Conservation (phyloP, 2,329 filamentous ascomycete species). For the Fusarium sublunatum region DNA sequence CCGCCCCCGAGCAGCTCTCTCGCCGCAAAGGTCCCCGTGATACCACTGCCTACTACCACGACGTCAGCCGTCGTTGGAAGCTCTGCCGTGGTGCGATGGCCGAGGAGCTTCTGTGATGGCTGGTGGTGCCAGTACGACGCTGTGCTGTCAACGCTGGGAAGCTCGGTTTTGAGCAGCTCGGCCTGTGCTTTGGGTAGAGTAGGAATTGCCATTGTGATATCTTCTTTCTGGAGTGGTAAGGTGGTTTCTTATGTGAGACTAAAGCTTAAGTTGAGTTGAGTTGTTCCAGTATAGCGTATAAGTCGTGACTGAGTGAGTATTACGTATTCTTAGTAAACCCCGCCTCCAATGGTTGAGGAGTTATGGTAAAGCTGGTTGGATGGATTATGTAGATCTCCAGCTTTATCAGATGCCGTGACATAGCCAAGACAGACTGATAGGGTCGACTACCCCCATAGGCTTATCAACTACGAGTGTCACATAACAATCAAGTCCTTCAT, state of each 20-base stretch:
- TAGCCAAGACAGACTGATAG: constrained; percentile 7
- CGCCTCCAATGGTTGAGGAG: constrained; percentile 8
- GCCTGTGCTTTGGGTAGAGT: constrained; percentile 54
- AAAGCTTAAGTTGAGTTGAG: background rate
- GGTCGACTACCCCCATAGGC: background rate
- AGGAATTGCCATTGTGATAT: constrained; percentile 48
- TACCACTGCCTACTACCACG: constrained; percentile 79
- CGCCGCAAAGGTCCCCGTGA: constrained; percentile 79
- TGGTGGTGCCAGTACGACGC: constrained; percentile 79
- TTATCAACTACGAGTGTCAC: background rate
- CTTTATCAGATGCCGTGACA: constrained; percentile 7
- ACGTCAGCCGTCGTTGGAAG: constrained; percentile 74
- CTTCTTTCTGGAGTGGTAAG: background rate
- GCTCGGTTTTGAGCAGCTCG: constrained; percentile 46
- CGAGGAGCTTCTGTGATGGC: constrained; percentile 71
- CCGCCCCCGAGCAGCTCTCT: constrained; percentile 67
- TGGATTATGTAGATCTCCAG: constrained; percentile 16
- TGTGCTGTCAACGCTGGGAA: constrained; percentile 71
- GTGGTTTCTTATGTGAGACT: constrained; percentile 1
- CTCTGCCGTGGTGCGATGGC: constrained; percentile 73
- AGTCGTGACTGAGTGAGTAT: too few relatives aligned
- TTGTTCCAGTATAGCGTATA: background rate
- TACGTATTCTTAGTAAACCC: constrained; percentile 4
- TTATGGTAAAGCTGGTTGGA: constrained; percentile 4
- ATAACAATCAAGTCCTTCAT: background rate